Percentiles rank a stretch among this genome's conserved stretches.
Conservation (phyloP, 2,329 filamentous ascomycete genomes). For the Verticillium isaacii region DNA sequence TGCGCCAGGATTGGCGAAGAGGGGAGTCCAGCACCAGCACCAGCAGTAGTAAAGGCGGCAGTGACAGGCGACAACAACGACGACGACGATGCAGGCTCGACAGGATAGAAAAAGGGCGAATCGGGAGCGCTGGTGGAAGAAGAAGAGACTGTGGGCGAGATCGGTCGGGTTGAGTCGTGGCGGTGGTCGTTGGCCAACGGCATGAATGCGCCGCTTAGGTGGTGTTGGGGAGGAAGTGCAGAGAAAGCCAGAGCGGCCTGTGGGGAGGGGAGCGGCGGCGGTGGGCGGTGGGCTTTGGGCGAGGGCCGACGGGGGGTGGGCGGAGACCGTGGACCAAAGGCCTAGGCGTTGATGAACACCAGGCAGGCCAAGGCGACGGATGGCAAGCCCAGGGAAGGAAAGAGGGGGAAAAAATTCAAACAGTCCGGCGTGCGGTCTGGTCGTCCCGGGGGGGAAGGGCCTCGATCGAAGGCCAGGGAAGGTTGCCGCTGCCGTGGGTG, state of each 20-base stretch:
- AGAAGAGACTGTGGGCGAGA: not conserved
- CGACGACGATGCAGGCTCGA: not conserved
- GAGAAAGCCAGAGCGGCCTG: not conserved
- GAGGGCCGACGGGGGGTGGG: not conserved
- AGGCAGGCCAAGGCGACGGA: not conserved
- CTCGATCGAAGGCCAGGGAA: not conserved
- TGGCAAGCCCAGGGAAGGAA: not conserved
- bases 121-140: not conserved
- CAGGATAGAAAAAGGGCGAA: not conserved
- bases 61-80: not conserved
- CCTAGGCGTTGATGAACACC: too few species aligned
- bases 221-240: not conserved
- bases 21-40: not conserved
- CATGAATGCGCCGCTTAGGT: slow-evolving; percentile 12
- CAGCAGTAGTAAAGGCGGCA: slow-evolving; percentile 3
- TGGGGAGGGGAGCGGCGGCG: not conserved
- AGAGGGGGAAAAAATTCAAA: not conserved
- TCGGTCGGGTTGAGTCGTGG: not conserved
- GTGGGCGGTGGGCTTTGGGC: not conserved
- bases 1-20: not conserved
- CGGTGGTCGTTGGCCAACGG: slow-evolving; percentile 10
- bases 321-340: slow-evolving; percentile 2
- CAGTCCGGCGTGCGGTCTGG: not conserved
- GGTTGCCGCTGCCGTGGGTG: not conserved
- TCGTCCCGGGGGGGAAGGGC: too few species aligned